These are phyloP conservation scores for Salix viminalis DNA, from an alignment of 345 rosid genomes.

Conservation along the genomic window DNA sequence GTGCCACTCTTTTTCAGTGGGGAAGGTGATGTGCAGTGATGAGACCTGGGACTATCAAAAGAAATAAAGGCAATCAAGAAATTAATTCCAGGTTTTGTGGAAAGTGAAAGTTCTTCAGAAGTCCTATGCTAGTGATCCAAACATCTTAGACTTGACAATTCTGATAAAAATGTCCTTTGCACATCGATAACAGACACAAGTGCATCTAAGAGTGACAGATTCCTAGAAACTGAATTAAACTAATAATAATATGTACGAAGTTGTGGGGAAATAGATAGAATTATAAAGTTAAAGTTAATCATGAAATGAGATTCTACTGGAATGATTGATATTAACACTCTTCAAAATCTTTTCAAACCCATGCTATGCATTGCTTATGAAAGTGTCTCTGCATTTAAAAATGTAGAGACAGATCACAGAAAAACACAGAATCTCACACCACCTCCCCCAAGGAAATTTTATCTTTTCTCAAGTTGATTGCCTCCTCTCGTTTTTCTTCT, in stretches of 20 bases:
- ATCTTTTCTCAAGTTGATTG: no score
- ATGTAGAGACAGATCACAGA: no score
- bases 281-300: neutral
- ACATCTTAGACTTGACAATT: neutral
- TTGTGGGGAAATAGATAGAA: neutral
- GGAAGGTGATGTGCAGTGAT: constrained; percentile 79
- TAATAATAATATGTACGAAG: neutral
- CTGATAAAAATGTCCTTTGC: neutral
- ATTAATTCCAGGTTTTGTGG: neutral
- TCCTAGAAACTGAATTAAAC: neutral
- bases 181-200: neutral
- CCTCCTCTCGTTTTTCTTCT: no score
- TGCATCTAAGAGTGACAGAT: neutral
- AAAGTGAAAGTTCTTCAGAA: neutral
- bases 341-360: neutral
- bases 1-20: constrained; percentile 75
- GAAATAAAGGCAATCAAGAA: neutral
- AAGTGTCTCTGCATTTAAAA: no score
- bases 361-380: no score
- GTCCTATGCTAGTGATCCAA: neutral
- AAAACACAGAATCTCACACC: no score
- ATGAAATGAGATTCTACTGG: neutral
- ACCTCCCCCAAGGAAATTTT: no score
- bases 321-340: neutral
- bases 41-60: constrained; percentile 65